Evolutionary conservation across 2,329 filamentous ascomycete genomes (phyloP), one percentile per base, ranked within the genome.

Genomic region (Kalmusia sp.): DNA sequence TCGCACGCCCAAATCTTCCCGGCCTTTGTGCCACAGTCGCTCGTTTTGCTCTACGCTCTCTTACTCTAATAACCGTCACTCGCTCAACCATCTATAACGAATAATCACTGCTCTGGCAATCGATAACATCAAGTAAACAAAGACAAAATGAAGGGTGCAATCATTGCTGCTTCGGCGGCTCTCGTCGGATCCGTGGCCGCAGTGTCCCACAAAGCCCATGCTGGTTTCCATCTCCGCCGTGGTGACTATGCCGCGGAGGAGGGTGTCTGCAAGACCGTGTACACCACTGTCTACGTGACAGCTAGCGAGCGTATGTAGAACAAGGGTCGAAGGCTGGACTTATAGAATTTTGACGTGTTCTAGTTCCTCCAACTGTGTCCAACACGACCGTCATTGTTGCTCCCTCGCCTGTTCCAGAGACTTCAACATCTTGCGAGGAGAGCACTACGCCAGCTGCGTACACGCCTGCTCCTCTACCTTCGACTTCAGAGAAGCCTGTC

Each of bases 341-440:
- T 39, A 3, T n/a, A n/a, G n/a, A n/a, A n/a, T 14, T 27, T 14
- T 34, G 38, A 57, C 14, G 25, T 41, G 24, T 39, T 9, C 8
- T 24, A 53, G 51, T n/a, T 28, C 44, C 51, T 14, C 31, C 46
- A 7, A 59, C 61, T 6, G 63, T 55, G 21, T 54, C 59, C 19
- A 71, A 70, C 64, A 61, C 65, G 25, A 67, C 70, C 17, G 49
- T 62, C 53, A 55, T 61, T 41, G 59, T 64, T 24, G 49, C 48
- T 15, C 65, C 65, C 14, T 54, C 67, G 25, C 63, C 67, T 14
- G 76, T 78, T 35, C 84, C 89, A 27, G 89, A 89, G 75, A 84
- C 83, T 58, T 92, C 92, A 80, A 91, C 89, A 91, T 81, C 86
- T 87, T 63, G 87, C 88, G 58, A 70, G 90, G 58, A 70, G 90